These are phyloP conservation scores for Chalaropsis thielavioides DNA, from an alignment of 2,329 filamentous ascomycete genomes.

Conservation along the genomic window DNA sequence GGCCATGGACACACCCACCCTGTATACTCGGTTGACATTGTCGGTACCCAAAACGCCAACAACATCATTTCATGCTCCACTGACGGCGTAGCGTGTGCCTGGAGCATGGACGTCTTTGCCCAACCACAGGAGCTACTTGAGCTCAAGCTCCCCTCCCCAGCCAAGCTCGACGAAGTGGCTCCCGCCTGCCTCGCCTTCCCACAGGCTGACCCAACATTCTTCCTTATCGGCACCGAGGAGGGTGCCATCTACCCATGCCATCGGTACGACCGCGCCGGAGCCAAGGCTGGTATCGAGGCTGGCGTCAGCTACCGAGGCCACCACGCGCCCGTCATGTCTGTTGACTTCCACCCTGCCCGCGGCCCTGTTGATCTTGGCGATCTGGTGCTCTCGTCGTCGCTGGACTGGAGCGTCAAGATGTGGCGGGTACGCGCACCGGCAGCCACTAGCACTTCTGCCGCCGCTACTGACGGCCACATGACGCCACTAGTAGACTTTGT, in stretches of 20 bases:
- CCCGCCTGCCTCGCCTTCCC: constrained; percentile 93
- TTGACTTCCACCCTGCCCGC: constrained; percentile 85
- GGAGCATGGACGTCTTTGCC: constrained; percentile 95
- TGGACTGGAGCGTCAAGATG: constrained; percentile 95
- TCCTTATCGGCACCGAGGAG: constrained; percentile 92
- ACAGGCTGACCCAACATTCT: constrained; percentile 89
- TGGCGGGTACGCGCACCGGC: constrained; percentile 85
- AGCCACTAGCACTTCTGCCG: constrained; percentile 47
- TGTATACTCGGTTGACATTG: constrained; percentile 87
- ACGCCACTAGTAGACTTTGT: constrained; percentile 75
- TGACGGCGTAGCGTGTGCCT: constrained; percentile 90
- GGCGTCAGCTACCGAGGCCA: constrained; percentile 82
- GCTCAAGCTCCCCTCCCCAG: constrained; percentile 68
- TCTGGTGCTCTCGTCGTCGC: constrained; percentile 74
- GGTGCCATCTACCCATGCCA: constrained; percentile 94
- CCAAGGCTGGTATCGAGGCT: constrained; percentile 87
- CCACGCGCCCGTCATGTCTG: constrained; percentile 85
- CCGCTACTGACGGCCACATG: constrained; percentile 36
- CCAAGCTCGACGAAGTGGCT: constrained; percentile 76
- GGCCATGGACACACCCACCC: constrained; percentile 93
- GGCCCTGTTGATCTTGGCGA: constrained; percentile 92
- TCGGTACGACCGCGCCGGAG: constrained; percentile 89
- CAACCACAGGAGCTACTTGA: constrained; percentile 91
- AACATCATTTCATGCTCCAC: constrained; percentile 97
- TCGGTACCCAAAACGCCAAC: constrained; percentile 96